Evolutionary conservation across 768 basidiomycete genomes (phyloP), one percentile per base, ranked within the genome.

Genomic region (Sutorius australiensis): DNA sequence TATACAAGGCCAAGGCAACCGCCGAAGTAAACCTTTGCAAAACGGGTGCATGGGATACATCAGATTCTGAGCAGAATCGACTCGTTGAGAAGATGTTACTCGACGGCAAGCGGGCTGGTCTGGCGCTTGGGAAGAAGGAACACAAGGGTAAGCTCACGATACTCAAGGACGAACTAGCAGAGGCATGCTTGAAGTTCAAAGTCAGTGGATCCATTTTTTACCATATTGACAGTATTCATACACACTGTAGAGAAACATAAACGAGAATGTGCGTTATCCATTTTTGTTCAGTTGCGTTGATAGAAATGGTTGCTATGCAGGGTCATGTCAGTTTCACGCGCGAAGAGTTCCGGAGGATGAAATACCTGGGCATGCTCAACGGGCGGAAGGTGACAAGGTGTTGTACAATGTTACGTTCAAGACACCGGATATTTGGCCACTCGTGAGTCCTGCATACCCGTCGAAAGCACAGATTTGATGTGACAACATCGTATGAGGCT

Each of bases 341-440:
- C 24, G 81, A 87, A 54, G 87, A 92, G 62, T 77, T 21, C 89
- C 90, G 1, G 73, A 76, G 24, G 89, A 90, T 60, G 87, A 92
- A 14, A 66, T 91, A 17, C 83, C 83, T 37, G 89, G 91, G 5
- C 92, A 83, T 62, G 74, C 74, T 28, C 86, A 86, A 63, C 81
- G 80, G 43, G 80, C 75, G 0, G 82, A 83, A 53, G 80, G 70
- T 30, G 75, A 64, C 55, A 75, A 77, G 46, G 81, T 80, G 37
- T 66, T 85, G 2, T 87, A 82, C 68, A 82, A 86, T 43, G 80
- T 89, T 34, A 88, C 88, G 1, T 88, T 78, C 75, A 91, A 90
- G 71, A 87, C 87, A 0, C 87, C 89, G 1, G 89, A 90, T 62
- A 87, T 90, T 59, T 80, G 83, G 72, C 89, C 88, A 0, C 52